Base-by-base conservation (phyloP, 495 filamentous ascomycete species). In the Aspergillus funiculosus region DNA sequence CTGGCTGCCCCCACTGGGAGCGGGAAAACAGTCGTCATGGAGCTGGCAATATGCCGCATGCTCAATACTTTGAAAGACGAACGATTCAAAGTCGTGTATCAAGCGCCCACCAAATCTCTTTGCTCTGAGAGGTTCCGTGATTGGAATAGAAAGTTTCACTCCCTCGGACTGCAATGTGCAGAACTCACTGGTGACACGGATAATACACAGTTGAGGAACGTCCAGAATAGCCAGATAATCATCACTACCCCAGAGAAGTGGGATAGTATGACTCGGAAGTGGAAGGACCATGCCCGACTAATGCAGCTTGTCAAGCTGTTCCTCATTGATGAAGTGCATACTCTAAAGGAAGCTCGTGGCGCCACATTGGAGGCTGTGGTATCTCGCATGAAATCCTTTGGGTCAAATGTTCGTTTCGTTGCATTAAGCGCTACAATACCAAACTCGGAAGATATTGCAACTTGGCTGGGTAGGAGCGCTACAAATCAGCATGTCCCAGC, bases 241-340 rank as follows among this genome's bases (percentile, higher is more conserved):
- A 82, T 98, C 38, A 97, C 92, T 0, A 98, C 92, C 0, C 92
- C 92, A 1, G 92, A 98, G 63, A 98, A 98, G 61, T 98, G 92
- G 92, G 92, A 98, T 63, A 94, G 88, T 47, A 85, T 98, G 63
- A 98, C 92, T 1, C 77, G 92, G 22, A 92, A 89, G 62, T 98
- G 92, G 92, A 82, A 86, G 54, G 92, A 97, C 54, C 88, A 97
- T 57, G 73, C 74, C 37, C 86, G 76, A 52, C 69, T 98, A 17
- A 80, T 97, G 66, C 78, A 88, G 50, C 68, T 96, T 50, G 81
- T 98, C 19, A 88, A 88, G 54, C 67, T 98, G 0, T 95, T 96
- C 43, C 76, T 98, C 14, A 94, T 98, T 50, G 92, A 98, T 57
- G 92, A 98, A 56, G 90, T 98, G 0, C 92, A 98, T 57, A 90